These are phyloP conservation scores for Halophytophthora polymorphica DNA, from an alignment of 352 stramenopile species.

Conservation along the genomic window DNA sequence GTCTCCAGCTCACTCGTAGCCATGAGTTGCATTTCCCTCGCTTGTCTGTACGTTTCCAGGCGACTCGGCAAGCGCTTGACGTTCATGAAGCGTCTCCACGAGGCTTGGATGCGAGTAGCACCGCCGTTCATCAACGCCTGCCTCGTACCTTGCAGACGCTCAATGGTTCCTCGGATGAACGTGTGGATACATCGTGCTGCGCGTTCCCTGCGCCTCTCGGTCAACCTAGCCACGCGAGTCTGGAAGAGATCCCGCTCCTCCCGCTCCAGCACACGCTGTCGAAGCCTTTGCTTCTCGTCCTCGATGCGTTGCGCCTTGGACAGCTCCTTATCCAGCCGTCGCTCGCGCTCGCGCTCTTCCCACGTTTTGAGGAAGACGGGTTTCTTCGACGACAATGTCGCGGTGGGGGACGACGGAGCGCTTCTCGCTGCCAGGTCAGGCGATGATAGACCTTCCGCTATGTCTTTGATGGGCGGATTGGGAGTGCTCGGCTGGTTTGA, in stretches of 20 bases:
- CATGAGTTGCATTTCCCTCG: constrained; percentile 30
- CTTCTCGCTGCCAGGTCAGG: neutral
- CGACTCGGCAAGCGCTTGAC: constrained; percentile 17
- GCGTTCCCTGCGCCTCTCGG: constrained; percentile 18
- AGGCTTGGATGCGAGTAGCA: constrained; percentile 29
- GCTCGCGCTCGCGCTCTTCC: constrained; percentile 64
- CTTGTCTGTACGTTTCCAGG: constrained; percentile 11
- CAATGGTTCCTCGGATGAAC: constrained; percentile 15
- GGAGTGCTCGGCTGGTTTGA: constrained; percentile 3
- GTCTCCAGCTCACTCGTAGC: constrained; percentile 31
- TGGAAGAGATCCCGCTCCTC: constrained; percentile 22
- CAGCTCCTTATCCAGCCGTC: constrained; percentile 53
- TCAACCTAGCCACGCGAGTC: constrained; percentile 6
- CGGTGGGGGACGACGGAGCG: constrained; percentile 11
- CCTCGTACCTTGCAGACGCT: neutral
- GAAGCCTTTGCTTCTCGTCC: constrained; percentile 53
- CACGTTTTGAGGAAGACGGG: constrained; percentile 65
- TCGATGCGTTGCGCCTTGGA: constrained; percentile 59
- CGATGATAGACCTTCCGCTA: neutral
- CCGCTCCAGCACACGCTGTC: constrained; percentile 34
- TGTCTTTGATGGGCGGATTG: constrained; percentile 3
- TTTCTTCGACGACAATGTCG: constrained; percentile 36
- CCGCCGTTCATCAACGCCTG: constrained; percentile 5
- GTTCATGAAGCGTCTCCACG: constrained; percentile 26
- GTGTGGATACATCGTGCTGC: constrained; percentile 27